Evolutionary conservation across 2,329 filamentous ascomycete species (phyloP).

Genomic region (Diaporthe destruens): DNA sequence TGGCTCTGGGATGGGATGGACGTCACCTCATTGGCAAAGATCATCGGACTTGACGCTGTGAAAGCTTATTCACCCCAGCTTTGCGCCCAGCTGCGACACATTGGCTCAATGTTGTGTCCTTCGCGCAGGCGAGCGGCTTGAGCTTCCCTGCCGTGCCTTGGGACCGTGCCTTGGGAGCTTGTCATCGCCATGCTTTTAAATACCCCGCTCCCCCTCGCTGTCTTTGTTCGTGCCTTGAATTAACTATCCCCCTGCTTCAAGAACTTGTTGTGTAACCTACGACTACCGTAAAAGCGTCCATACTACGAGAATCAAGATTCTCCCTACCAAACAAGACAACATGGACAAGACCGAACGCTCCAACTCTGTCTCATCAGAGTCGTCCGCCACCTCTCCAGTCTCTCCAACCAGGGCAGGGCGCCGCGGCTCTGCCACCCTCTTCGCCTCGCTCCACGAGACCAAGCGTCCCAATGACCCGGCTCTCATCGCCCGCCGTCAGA

Average conservation of each 20-base stretch:
- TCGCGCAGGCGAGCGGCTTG: conserved; percentile 13
- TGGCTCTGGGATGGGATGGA: conserved; percentile 8
- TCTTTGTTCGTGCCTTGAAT: not conserved
- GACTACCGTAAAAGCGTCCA: not conserved
- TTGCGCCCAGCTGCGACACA: not conserved
- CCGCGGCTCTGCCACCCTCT: conserved; percentile 62
- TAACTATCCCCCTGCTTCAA: not conserved
- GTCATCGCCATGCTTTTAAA: conserved; percentile 10
- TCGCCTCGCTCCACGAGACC: conserved; percentile 64
- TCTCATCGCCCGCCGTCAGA: conserved; percentile 63
- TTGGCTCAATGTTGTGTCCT: not conserved
- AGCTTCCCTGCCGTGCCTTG: not conserved
- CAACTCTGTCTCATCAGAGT: conserved; percentile 38
- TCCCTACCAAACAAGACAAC: not conserved
- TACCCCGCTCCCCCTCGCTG: conserved; percentile 24
- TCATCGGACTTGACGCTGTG: conserved; percentile 23
- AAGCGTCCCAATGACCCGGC: conserved; percentile 61
- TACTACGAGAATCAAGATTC: not conserved
- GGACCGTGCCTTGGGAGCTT: not conserved
- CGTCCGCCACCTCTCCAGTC: conserved; percentile 22
- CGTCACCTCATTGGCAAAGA: conserved; percentile 29
- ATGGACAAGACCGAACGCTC: conserved; percentile 39
- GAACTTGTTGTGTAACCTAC: not conserved
- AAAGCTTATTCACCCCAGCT: conserved; percentile 15
- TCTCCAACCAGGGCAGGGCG: conserved; percentile 43